These are phyloP conservation scores for Phytophthora meadii DNA, from an alignment of 352 stramenopile species.

Conservation along the genomic window DNA sequence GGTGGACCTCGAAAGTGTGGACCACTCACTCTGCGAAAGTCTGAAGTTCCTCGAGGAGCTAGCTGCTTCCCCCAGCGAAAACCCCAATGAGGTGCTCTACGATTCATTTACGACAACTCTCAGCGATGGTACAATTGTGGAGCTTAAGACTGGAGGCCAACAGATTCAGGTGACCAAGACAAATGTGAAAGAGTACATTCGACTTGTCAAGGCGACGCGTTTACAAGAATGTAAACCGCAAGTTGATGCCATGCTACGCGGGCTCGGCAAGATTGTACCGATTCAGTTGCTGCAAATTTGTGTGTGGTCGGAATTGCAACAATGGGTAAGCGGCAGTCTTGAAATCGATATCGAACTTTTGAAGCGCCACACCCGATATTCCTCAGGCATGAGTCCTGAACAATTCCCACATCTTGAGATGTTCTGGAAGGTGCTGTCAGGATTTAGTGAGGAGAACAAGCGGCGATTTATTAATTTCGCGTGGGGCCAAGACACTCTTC, in stretches of 20 bases:
- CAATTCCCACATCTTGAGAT: slow-evolving; percentile 75
- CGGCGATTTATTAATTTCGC: slow-evolving; percentile 87
- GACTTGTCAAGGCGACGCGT: slow-evolving; percentile 62
- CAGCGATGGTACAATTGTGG: slow-evolving; percentile 69
- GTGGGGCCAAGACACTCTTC: slow-evolving; percentile 83
- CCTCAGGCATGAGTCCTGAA: slow-evolving; percentile 76
- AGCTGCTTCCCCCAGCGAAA: slow-evolving; percentile 11
- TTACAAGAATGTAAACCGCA: slow-evolving; percentile 81
- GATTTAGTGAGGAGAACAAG: slow-evolving; percentile 80
- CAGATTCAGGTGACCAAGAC: slow-evolving; percentile 66
- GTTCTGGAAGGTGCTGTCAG: slow-evolving; percentile 74
- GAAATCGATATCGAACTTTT: slow-evolving; percentile 77
- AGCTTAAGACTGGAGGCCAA: slow-evolving; percentile 59
- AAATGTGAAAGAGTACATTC: slow-evolving; percentile 80
- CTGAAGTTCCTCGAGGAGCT: slow-evolving; percentile 54
- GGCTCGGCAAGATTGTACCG: slow-evolving; percentile 75
- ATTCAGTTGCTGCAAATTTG: slow-evolving; percentile 75
- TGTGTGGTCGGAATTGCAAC: slow-evolving; percentile 80
- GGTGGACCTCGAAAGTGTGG: slow-evolving; percentile 68
- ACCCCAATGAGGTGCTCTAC: slow-evolving; percentile 48
- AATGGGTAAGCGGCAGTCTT: slow-evolving; percentile 83
- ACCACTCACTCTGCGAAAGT: slow-evolving; percentile 63
- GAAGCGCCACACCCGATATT: slow-evolving; percentile 84
- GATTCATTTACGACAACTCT: slow-evolving; percentile 80
- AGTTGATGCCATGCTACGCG: slow-evolving; percentile 76